phyloP scores from a whole-genome alignment of 352 stramenopile species.

The Discostella stelligera region DNA sequence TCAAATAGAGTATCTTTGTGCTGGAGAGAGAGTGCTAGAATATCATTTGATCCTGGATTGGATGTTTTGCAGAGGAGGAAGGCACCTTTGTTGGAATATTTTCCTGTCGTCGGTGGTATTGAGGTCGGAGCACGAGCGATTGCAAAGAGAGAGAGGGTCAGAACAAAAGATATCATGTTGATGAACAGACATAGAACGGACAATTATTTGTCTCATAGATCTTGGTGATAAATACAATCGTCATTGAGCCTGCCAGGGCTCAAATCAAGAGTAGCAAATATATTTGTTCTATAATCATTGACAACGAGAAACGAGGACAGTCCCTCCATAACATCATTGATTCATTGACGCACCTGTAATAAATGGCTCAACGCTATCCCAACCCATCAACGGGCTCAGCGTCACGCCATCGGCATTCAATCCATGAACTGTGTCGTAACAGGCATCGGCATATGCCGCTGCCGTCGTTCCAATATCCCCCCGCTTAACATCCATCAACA shows the following conservation, averaged over 20 bases:
- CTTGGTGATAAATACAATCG: conserved; percentile 59
- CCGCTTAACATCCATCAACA: conserved; percentile 97
- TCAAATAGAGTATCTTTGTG: conserved; percentile 77
- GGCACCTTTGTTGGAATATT: conserved; percentile 86
- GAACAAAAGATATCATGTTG: background rate
- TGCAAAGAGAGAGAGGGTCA: background rate
- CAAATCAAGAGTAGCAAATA: conserved; percentile 55
- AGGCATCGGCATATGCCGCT: conserved; percentile 91
- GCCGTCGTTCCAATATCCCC: conserved; percentile 98
- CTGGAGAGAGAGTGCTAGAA: conserved; percentile 86
- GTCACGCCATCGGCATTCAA: conserved; percentile 94
- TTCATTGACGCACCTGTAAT: conserved; percentile 70
- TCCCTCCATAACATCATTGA: background rate
- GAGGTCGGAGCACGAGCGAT: background rate
- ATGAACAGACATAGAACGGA: background rate
- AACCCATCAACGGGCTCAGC: conserved; percentile 97
- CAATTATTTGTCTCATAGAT: conserved; percentile 42
- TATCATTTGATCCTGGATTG: conserved; percentile 95
- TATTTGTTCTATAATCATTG: conserved; percentile 41
- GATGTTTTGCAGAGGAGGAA: conserved; percentile 99
- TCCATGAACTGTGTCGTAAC: conserved; percentile 85
- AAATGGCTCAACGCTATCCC: conserved; percentile 97
- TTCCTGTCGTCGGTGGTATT: conserved; percentile 27
- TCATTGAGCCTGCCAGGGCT: conserved; percentile 42
- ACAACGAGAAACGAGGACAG: conserved; percentile 4